phyloP scores from a whole-genome alignment of 2,329 filamentous ascomycete species.

The Juglanconis juglandina region DNA sequence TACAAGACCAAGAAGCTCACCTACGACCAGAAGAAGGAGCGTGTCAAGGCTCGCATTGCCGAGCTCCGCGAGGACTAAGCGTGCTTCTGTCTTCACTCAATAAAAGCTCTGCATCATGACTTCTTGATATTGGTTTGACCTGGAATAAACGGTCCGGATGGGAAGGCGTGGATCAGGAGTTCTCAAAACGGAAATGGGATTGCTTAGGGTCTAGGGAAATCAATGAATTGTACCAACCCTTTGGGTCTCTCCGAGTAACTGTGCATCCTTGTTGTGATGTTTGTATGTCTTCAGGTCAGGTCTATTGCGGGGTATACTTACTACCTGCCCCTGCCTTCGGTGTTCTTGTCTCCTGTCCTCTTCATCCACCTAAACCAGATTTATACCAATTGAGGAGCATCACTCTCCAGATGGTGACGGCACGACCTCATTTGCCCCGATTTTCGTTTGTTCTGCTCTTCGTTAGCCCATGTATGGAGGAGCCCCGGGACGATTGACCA shows the following conservation, averaged over 20 bases:
- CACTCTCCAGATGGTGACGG: no score
- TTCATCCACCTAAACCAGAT: no score
- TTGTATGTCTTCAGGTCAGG: no score
- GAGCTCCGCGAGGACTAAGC: conserved; percentile 60
- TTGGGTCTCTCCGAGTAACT: conserved; percentile 2
- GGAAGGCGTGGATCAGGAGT: conserved; percentile 18
- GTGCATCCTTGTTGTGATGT: neutral
- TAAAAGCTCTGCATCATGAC: conserved; percentile 5
- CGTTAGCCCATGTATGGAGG: no score
- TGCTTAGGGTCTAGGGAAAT: conserved; percentile 18
- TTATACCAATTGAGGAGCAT: no score
- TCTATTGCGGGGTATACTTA: no score
- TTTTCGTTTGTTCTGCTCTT: no score
- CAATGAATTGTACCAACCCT: conserved; percentile 19
- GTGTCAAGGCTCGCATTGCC: conserved; percentile 88
- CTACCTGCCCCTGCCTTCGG: no score
- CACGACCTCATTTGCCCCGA: no score
- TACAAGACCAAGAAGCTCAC: conserved; percentile 73
- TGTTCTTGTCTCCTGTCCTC: no score
- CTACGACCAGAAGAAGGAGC: conserved; percentile 77
- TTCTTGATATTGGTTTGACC: conserved; percentile 8
- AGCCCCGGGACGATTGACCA: no score
- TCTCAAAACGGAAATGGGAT: conserved; percentile 15
- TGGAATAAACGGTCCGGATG: conserved; percentile 15
- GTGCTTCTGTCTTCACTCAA: neutral